Base-by-base conservation (phyloP, 208 protist genomes). In the Borovskyia barvae region DNA sequence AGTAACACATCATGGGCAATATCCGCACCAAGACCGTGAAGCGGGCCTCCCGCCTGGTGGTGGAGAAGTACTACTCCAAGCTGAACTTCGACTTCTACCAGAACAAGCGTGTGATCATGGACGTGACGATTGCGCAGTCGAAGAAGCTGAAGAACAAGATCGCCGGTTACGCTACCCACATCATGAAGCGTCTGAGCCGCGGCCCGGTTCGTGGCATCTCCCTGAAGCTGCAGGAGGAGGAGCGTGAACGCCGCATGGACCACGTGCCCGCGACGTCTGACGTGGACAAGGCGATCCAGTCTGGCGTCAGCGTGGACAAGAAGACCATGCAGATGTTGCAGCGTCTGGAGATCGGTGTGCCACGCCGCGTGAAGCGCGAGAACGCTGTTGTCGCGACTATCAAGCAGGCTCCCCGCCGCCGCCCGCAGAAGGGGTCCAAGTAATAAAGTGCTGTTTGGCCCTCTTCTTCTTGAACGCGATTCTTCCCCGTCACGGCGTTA, bases 91-190 rank as follows among this genome's bases (percentile, higher is more conserved):
- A 99, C 85, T 99, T 99, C 91, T 97, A 99, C 68, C 97, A 95
- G 79, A 99, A 99, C 97, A 99, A 99, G 93, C 84, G 84, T 35
- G 67, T 96, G 33, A 63, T 94, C 45, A 75, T 98, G 51, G 98
- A 99, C 67, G 95, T 99, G 33, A 99, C 98, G 45, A 90, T 97
- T 56, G 98, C 99, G 49, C 95, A 94, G 59, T 98, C 98, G 53
- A 99, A 99, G 94, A 91, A 98, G 66, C 90, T 99, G 66, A 93
- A 99, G 82, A 99, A 99, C 96, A 99, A 99, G 93, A 99, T 99
- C 66, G 97, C 98, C 64, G 98, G 98, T 51, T 99, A 99, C 90
- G 74, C 96, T 25, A 99, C 98, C 37, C 97, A 99, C 82, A 92
- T 99, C 69, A 99, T 99, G 98, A 97, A 97, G 84, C 86, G 98